Conservation (phyloP, 2,329 filamentous ascomycete species). For the Colletotrichum chlorophyti region DNA sequence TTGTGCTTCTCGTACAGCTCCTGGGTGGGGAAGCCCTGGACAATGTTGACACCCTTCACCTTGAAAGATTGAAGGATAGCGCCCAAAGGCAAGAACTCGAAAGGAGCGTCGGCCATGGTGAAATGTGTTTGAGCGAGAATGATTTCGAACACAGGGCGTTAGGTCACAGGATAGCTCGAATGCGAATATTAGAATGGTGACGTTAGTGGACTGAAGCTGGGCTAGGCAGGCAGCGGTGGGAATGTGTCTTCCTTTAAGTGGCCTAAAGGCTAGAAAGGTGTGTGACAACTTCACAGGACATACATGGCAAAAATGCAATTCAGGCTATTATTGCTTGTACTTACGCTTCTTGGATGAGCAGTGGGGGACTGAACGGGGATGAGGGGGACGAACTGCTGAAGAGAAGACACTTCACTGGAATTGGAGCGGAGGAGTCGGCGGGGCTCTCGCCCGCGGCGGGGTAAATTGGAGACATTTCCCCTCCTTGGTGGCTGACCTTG, state of each 20-base stretch:
- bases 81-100: slow-evolving; percentile 76
- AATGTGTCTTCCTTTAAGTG: not conserved
- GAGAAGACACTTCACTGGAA: slow-evolving; percentile 20
- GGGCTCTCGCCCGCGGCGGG: slow-evolving; percentile 20
- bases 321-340: slow-evolving; percentile 26
- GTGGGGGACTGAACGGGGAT: slow-evolving; percentile 16
- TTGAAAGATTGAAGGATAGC: slow-evolving; percentile 83
- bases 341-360: slow-evolving; percentile 15
- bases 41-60: slow-evolving; percentile 83
- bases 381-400: slow-evolving; percentile 6
- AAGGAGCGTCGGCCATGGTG: slow-evolving; percentile 54
- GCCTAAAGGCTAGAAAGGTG: no score
- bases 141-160: no score
- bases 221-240: not conserved
- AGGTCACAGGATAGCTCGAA: not conserved
- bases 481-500: not conserved
- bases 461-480: slow-evolving; percentile 27
- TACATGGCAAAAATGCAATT: slow-evolving; percentile 13
- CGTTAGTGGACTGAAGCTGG: not conserved
- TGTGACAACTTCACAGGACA: slow-evolving; percentile 6
- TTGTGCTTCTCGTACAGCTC: slow-evolving; percentile 80
- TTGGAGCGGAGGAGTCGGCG: no score
- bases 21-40: slow-evolving; percentile 81
- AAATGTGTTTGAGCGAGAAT: no score
- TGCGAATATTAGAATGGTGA: not conserved